These are phyloP conservation scores for Candida coquimbonensis DNA, from an alignment of 805 yeast genomes.

Conservation along the genomic window DNA sequence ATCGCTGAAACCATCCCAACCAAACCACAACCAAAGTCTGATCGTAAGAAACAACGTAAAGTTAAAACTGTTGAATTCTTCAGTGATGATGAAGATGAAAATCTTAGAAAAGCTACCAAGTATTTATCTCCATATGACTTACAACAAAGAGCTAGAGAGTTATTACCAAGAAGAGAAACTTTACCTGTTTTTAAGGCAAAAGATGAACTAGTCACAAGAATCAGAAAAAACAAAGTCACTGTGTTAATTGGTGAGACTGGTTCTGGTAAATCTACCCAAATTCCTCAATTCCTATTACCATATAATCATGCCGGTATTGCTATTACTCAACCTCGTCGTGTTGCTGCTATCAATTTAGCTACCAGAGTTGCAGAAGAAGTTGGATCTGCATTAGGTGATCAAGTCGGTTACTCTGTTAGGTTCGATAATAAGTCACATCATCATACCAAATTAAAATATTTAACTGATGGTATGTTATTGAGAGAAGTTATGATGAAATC, in stretches of 20 bases:
- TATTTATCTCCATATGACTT: slow-evolving; percentile 24
- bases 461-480: slow-evolving; percentile 96
- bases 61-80: slow-evolving; percentile 29
- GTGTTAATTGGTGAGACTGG: slow-evolving; percentile 95
- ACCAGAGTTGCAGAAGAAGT: slow-evolving; percentile 86
- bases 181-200: slow-evolving; percentile 76
- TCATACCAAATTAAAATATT: slow-evolving; percentile 67
- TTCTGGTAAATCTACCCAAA: slow-evolving; percentile 95
- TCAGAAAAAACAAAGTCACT: slow-evolving; percentile 56
- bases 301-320: slow-evolving; percentile 53
- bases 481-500: slow-evolving; percentile 83
- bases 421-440: slow-evolving; percentile 65
- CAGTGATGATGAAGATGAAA: slow-evolving; percentile 31
- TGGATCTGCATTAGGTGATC: slow-evolving; percentile 69
- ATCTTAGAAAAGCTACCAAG: slow-evolving; percentile 11
- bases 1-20: not conserved
- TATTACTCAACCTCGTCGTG: slow-evolving; percentile 95
- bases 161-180: slow-evolving; percentile 45
- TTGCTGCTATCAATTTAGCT: slow-evolving; percentile 93
- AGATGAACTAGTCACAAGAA: slow-evolving; percentile 49
- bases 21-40: slow-evolving; percentile 1
- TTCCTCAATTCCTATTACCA: slow-evolving; percentile 82
- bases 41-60: slow-evolving; percentile 6
- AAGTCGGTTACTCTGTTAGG: slow-evolving; percentile 90
- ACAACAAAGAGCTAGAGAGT: slow-evolving; percentile 30